Percentiles rank a stretch among this genome's conserved stretches.
Conservation (phyloP, 306 rosid genomes). For the Medicago ruthenica region DNA sequence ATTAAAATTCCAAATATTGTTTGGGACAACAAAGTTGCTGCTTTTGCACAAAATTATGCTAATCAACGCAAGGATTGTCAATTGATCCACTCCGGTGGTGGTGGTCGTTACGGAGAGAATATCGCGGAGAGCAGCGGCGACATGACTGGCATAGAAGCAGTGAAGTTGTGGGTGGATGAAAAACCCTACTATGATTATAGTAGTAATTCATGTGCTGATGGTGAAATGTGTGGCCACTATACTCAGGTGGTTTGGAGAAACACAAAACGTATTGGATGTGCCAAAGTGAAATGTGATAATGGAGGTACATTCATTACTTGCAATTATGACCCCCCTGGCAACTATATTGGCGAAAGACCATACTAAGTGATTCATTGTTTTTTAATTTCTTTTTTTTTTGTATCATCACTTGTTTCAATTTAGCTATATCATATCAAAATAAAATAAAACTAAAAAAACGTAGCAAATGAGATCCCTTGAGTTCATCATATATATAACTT, state of each 20-base stretch:
- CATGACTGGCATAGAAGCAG: constrained; percentile 29
- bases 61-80: constrained; percentile 41
- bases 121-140: constrained; percentile 6
- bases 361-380: not conserved
- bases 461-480: too few species aligned
- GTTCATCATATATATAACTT: too few species aligned
- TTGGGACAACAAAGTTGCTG: constrained; percentile 46
- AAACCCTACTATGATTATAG: constrained; percentile 41
- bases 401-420: not conserved
- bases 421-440: too few species aligned
- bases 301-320: constrained; percentile 48
- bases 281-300: constrained; percentile 55
- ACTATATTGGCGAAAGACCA: not conserved
- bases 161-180: constrained; percentile 51
- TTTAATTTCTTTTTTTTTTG: too few species aligned
- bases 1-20: not conserved
- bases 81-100: constrained; percentile 41
- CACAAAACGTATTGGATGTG: constrained; percentile 53
- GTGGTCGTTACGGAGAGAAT: constrained; percentile 37
- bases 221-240: constrained; percentile 48
- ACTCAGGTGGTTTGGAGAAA: constrained; percentile 62
- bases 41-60: constrained; percentile 46
- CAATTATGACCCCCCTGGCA: constrained; percentile 55
- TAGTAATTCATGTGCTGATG: constrained; percentile 47
- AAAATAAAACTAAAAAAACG: too few species aligned